Evolutionary conservation across 352 stramenopile genomes (phyloP), one percentile per base, ranked within the genome.

Genomic region (Stephanocyclus meneghinianus): DNA sequence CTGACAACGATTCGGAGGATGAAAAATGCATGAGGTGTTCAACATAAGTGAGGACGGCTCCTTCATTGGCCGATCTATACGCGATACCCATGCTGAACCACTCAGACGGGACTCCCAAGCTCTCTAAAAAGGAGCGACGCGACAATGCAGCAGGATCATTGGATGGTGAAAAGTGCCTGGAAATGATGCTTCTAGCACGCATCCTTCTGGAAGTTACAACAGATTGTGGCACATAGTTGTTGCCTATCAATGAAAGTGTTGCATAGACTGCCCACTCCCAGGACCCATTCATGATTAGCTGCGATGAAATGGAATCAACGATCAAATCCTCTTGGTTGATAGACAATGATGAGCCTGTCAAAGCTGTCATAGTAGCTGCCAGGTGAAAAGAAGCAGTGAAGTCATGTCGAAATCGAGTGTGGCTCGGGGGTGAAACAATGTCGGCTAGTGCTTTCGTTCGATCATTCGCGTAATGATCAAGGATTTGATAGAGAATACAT

Each of bases 181-280:
- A 69, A 10, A 92, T 67, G 4, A 92, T 87, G 29, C 71, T 67
- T 68, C 87, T 89, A 1, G 87, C 85, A 47, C 74, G 82, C 30
- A 80, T 45, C 18, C n/a, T 59, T 79, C 44, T 78, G 32, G 48
- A 40, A 78, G 64, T 47, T 37, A 78, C 60, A 48, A 72, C 29
- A 37, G 59, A 83, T 56, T 66, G 16, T 40, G 70, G 72, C 16
- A 73, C 10, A 13, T 21, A 11, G 10, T 32, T 30, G 66, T 57
- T 72, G 26, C 71, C 68, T 18, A 89, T 69, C 6, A 70, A 64
- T 62, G 80, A 93, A 32, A 93, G 63, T 35, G 62, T 85, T 55
- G 84, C 78, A 61, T 92, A 92, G 6, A 92, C 86, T 55, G 86
- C 89, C 87, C 87, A 92, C 78, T 91, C 80, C 89, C 89, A 94